Percentiles rank a stretch among this genome's conserved stretches.
Conservation (phyloP, 108 stramenopile genomes). For the Skeletonema menzelii region DNA sequence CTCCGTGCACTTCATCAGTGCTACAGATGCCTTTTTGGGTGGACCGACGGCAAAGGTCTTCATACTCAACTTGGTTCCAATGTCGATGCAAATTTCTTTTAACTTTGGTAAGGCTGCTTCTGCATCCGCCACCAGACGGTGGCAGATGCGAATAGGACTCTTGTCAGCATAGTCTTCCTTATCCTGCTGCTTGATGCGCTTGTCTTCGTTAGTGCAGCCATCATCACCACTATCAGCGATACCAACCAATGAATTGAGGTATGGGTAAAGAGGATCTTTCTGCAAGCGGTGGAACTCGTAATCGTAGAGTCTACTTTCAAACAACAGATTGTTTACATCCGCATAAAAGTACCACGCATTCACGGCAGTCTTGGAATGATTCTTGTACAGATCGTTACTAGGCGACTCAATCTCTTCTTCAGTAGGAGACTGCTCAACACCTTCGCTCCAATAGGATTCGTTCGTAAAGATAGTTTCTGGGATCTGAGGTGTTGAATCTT, state of each 20-base stretch:
- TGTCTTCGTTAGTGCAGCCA: slow-evolving; percentile 12
- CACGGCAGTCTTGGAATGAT: not conserved
- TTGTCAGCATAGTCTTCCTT: slow-evolving; percentile 20
- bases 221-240: slow-evolving; percentile 37
- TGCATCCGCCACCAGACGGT: slow-evolving; percentile 29
- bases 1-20: slow-evolving; percentile 30
- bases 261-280: slow-evolving; percentile 45
- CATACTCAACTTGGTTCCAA: slow-evolving; percentile 29
- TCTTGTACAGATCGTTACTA: not conserved
- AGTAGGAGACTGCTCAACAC: slow-evolving; percentile 9
- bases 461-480: slow-evolving; percentile 17
- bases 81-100: slow-evolving; percentile 21
- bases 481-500: not conserved
- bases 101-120: slow-evolving; percentile 29
- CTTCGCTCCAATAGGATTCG: slow-evolving; percentile 36
- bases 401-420: not conserved
- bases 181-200: slow-evolving; percentile 17
- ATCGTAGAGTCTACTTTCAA: slow-evolving; percentile 40
- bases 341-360: slow-evolving; percentile 39
- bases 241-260: slow-evolving; percentile 39
- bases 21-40: slow-evolving; percentile 29
- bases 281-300: slow-evolving; percentile 29
- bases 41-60: slow-evolving; percentile 38
- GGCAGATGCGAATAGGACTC: slow-evolving; percentile 35
- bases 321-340: slow-evolving; percentile 24